A percentile compares a stretch with the other conserved stretches of the same genome.
phyloP scores from a whole-genome alignment of 2,329 filamentous ascomycete species.

The Rachicladosporium sp. region DNA sequence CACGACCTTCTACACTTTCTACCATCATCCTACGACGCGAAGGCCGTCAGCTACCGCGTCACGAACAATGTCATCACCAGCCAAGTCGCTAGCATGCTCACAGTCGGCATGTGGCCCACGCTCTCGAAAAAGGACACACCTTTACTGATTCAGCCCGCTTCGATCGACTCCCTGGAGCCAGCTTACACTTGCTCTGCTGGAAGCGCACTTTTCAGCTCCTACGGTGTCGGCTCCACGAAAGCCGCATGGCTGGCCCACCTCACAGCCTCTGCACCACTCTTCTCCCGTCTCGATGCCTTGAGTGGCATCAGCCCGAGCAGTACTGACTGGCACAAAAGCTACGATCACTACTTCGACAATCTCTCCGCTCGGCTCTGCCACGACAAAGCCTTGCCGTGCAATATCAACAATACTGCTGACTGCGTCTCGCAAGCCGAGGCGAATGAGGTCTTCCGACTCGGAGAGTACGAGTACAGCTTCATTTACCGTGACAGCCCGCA shows the following conservation, averaged over 20 bases:
- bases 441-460: slow-evolving; percentile 60
- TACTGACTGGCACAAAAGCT: slow-evolving; percentile 54
- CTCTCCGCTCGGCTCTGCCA: slow-evolving; percentile 70
- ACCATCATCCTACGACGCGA: slow-evolving; percentile 35
- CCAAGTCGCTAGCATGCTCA: slow-evolving; percentile 65
- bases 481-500: slow-evolving; percentile 57
- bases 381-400: slow-evolving; percentile 58
- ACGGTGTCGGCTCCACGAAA: slow-evolving; percentile 34
- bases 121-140: slow-evolving; percentile 18
- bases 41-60: slow-evolving; percentile 53
- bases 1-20: slow-evolving; percentile 56
- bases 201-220: slow-evolving; percentile 29
- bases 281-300: slow-evolving; percentile 49
- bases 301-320: slow-evolving; percentile 50
- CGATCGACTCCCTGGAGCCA: slow-evolving; percentile 62
- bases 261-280: slow-evolving; percentile 42
- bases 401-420: slow-evolving; percentile 33
- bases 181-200: slow-evolving; percentile 53
- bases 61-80: slow-evolving; percentile 75
- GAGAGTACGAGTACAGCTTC: slow-evolving; percentile 70
- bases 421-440: slow-evolving; percentile 54
- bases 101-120: slow-evolving; percentile 54
- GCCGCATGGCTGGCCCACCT: slow-evolving; percentile 54
- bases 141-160: slow-evolving; percentile 38
- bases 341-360: slow-evolving; percentile 80